Evolutionary conservation across 768 basidiomycete species (phyloP), one percentile per base, ranked within the genome.

Genomic region (Auricularia heimuer): DNA sequence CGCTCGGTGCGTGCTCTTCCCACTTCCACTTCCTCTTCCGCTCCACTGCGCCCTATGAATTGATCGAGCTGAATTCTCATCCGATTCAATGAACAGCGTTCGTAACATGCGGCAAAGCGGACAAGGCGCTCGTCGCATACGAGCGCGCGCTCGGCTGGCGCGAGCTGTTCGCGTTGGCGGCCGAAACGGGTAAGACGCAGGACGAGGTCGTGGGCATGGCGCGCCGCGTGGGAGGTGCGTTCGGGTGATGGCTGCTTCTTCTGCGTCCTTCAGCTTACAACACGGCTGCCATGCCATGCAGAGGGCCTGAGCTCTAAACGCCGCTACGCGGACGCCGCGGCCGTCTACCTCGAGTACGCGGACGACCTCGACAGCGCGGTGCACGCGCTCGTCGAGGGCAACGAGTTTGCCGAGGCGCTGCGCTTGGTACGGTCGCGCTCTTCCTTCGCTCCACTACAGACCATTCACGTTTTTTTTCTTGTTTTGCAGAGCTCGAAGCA

Each of bases 121-220:
- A 79, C 3, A 94, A 92, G 66, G 92, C 95, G 1, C 86, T 99
- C 83, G 80, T 88, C 8, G 87, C 95, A 0, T 86, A 94, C 70
- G 95, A 98, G 74, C 88, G 87, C 64, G 89, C 90, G 0, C 77
- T 93, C 37, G 84, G 89, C 63, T 99, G 96, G 96, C 87, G 89
- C 70, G 93, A 95, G 68, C 78, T 97, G 0, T 98, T 99, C 73
- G 86, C 90, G 33, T 77, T 97, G 34, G 89, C 89, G 2, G 69
- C 82, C 24, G 79, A 78, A 34, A 79, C 83, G 61, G 76, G 80
- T 2, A 69, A 84, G 10, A 65, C 79, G 0, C 75, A 76, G 35
- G 85, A 88, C 12, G 86, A 90, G 54, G 71, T 92, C 10, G 72
- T 77, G 14, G 81, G 82, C 2, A 83, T 87, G 70, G 92, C 84